Evolutionary conservation across 768 basidiomycete genomes (phyloP), one percentile per base, ranked within the genome.

Genomic region (Trametes coccinea): DNA sequence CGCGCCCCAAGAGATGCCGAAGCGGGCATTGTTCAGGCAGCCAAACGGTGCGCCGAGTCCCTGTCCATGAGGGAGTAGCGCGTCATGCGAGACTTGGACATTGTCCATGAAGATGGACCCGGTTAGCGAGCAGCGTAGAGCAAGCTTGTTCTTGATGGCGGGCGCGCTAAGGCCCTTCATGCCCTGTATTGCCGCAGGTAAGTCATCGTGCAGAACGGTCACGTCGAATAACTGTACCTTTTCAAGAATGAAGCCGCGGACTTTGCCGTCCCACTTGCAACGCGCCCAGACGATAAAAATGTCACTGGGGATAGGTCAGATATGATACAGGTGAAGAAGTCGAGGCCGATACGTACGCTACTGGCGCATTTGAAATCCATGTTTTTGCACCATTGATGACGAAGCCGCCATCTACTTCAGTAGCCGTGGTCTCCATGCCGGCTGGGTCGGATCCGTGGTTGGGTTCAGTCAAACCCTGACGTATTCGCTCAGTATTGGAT

Each of bases 361-460:
- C 86, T 8, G 95, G 94, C 0, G 95, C 86, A 70, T 97, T 97
- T 13, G 93, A 85, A 70, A 98, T 98, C 96, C 96, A 98, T 0
- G 94, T 98, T 80, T 98, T 98, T 74, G 90, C 90, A 53, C 96
- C 96, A 64, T 86, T 90, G 54, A 98, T 71, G 29, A 91, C 75
- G 74, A 88, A 98, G 4, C 93, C 94, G 11, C 93, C 93, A 56
- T 89, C 89, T 0, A 81, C 80, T 73, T 97, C 93, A 63, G 85
- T 85, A 10, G 94, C 96, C 30, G 83, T 88, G 1, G 96, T 97
- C 70, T 95, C 92, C 96, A 98, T 98, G n/a, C 89, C 87, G n/a
- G 88, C 89, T 14, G 95, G 95, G 69, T 98, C 96, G 2, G 95
- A 98, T 27, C 96, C 96, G 70, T 97, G 94, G 67, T 98, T 94